Base-by-base conservation (phyloP, 2,329 filamentous ascomycete genomes). In the Sporothrix schenckii region DNA sequence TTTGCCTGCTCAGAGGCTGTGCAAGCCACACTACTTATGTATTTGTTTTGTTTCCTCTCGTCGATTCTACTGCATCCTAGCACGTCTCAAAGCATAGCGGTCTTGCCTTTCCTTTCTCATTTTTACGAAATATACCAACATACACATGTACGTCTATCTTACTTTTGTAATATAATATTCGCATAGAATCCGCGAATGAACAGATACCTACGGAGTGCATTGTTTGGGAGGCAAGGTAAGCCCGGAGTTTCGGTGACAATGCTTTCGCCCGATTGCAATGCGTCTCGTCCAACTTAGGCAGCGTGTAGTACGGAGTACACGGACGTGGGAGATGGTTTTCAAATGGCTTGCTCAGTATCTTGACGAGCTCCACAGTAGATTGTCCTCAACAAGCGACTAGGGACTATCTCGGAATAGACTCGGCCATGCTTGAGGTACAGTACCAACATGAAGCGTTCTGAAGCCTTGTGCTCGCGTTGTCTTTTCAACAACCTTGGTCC, bases 71-170 rank as follows among this genome's bases (percentile, higher is more conserved):
- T n/a, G 24, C 61, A 50, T n/a, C 41, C 44, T 50, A 30, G 14
- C 14, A 34, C 34, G 16, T 65, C 24, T 50, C 44, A 30, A 47
- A 61, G 44, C 61, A 24, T n/a, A 65, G 61, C 61, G 61, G 14
- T 34, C 16, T 30, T 19, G 4, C 4, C 10, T 58, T 39, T 21
- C 30, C 41, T 34, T 34, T n/a, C 5, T 16, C 44, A n/a, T n/a
- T 30, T 4, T 5, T 34, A 24, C 50, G n/a, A 13, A 11, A 1
- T 21, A 3, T 60, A 21, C 39, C 13, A 2, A 47, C 61, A 50
- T 65, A 50, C 44, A n/a, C 61, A 10, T 34, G 61, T 65, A 65
- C 61, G 34, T 50, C 44, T 34, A 34, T 50, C 39, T 34, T 65
- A 50, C 61, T 30, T 58, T 50, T 65, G 44, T 63, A 63, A 30